Base-by-base conservation (phyloP, 2,329 filamentous ascomycete species). In the Monosporascus sp. region DNA sequence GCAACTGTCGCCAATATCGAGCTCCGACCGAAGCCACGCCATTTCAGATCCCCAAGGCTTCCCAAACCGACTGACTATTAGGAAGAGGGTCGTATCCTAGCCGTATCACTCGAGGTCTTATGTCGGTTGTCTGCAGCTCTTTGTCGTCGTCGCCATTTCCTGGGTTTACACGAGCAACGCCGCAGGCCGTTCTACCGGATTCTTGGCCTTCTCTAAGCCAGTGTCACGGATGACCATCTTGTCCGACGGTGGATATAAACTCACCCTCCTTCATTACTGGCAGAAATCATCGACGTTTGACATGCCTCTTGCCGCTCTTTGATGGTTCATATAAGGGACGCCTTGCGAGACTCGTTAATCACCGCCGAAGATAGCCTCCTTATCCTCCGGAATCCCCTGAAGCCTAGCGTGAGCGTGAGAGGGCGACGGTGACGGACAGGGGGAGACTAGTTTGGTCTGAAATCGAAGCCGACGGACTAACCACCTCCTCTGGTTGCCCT, bases 171-270 rank as follows among this genome's bases (percentile, higher is more conserved):
- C 70, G 70, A 71, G 63, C 72, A 75, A 69, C 71, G 70, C 73
- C 70, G 72, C 70, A 76, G 76, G 72, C 67, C 66, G 77, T 80
- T 72, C 71, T 65, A 78, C 76, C 69, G 66, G 66, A 67, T 65
- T 66, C 68, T 45, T 58, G 71, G 71, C 69, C 68, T 72, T 68
- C 70, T 70, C 70, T 72, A 65, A 72, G 65, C 69, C 64, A 74
- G 75, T 78, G 74, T 74, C 71, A 76, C 75, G 67, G 70, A 74
- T 73, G 74, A 75, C 71, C 73, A 74, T 74, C 74, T 73, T 72
- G 77, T 79, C 73, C 70, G 66, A 79, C 76, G 60, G 58, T 67
- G 71, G 64, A 65, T 66, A 62, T 70, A 64, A 66, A 65, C 60
- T 65, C 61, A 60, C 58, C 60, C 60, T 60, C 52, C 61, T 56